phyloP scores from a whole-genome alignment of 768 basidiomycete genomes.

The Collybia sordida region DNA sequence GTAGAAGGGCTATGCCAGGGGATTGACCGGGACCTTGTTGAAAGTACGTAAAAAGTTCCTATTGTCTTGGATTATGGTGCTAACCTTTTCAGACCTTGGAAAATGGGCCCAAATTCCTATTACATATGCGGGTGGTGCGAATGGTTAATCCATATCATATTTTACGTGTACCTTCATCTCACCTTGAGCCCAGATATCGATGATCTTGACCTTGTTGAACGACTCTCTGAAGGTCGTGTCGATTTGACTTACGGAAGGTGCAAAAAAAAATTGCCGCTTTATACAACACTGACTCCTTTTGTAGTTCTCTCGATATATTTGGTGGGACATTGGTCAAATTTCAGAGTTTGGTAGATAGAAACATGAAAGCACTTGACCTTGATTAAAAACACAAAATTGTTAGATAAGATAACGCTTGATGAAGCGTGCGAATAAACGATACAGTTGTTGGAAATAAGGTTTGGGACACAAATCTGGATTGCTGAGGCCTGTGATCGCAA shows the following conservation, averaged over 20 bases:
- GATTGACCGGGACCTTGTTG: slow-evolving; percentile 87
- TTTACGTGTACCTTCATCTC: not conserved
- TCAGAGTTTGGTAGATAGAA: slow-evolving; percentile 22
- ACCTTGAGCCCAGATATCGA: slow-evolving; percentile 55
- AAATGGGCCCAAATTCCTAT: slow-evolving; percentile 91
- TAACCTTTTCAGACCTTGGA: slow-evolving; percentile 62
- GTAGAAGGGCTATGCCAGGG: slow-evolving; percentile 97
- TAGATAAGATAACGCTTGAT: slow-evolving; percentile 42
- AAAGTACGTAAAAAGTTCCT: slow-evolving; percentile 47
- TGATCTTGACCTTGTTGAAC: slow-evolving; percentile 80
- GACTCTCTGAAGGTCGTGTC: slow-evolving; percentile 78
- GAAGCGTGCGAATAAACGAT: slow-evolving; percentile 35
- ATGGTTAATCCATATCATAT: slow-evolving; percentile 45
- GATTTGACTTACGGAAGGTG: slow-evolving; percentile 87
- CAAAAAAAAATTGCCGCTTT: not conserved
- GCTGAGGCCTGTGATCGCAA: slow-evolving; percentile 30
- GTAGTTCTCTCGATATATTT: slow-evolving; percentile 63
- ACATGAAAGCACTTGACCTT: not conserved
- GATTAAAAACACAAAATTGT: not conserved
- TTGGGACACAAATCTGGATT: slow-evolving; percentile 32
- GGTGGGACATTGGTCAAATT: slow-evolving; percentile 66
- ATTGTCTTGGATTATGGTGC: slow-evolving; percentile 3
- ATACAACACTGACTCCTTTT: not conserved
- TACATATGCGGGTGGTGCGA: slow-evolving; percentile 97
- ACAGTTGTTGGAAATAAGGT: slow-evolving; percentile 47